Base-by-base conservation (phyloP, 1,139 yeast genomes). In the Suhomyces terraborum region DNA sequence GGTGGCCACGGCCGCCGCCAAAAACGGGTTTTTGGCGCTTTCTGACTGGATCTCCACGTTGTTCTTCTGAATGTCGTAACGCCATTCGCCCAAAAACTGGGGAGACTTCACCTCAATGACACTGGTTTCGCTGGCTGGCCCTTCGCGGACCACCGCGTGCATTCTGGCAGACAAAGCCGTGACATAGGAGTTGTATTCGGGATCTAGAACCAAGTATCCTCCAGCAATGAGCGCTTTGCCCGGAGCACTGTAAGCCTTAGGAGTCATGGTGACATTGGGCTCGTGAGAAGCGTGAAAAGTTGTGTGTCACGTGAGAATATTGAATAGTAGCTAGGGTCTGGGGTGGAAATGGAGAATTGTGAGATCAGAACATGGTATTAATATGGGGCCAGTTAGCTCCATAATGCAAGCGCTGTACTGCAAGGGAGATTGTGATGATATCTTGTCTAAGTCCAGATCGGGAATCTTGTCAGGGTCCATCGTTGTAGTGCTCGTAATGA, bases 171-270 rank as follows among this genome's bases (percentile, higher is more conserved):
- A 86, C 19, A 93, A 74, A 0, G 96, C 98, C 6, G 93, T 82
- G 6, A 88, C 95, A 59, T 84, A 87, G 0, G 96, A 81, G 36
- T 73, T 68, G 63, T 86, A 89, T 30, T 60, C 61, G 0, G 93
- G 91, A 44, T 87, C 94, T 19, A 93, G 69, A 0, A 93, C 98
- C 36, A 93, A 73, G 59, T 93, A 93, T 0, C 98, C 98, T 8
- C 98, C 98, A 0, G 95, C 97, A 13, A 93, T 56, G 26, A 93
- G 70, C 1, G 97, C 98, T 62, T 93, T 93, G 0, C 98, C 97
- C 0, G 98, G 98, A 0, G 98, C 95, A 56, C 96, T 86, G 57
- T 80, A 89, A 13, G 67, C 77, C 37, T 51, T 53, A 12, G 33
- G 16, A 10, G 36, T 14, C 39, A 35, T 40, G 27, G 19, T 17